Evolutionary conservation across 1,284 basidiomycete species (phyloP).

Genomic region (Trametes pubescens): DNA sequence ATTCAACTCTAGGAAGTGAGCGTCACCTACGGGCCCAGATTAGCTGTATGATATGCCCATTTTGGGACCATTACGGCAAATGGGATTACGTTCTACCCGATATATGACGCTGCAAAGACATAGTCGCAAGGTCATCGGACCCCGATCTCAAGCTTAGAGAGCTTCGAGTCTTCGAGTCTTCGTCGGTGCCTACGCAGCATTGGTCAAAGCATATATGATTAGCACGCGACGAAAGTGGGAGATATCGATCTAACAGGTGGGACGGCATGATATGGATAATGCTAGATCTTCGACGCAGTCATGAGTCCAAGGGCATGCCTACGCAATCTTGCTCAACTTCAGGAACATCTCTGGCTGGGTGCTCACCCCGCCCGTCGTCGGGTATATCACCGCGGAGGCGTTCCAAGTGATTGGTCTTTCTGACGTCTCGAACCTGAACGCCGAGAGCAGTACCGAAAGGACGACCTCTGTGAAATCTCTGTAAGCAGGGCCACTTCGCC

Average conservation of each 20-base stretch:
- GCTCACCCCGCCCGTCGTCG: slow-evolving; percentile 20
- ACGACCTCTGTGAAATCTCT: slow-evolving; percentile 21
- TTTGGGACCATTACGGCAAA: too few relatives aligned
- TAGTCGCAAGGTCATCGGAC: background rate
- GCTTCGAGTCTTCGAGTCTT: background rate
- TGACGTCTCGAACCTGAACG: slow-evolving; percentile 27
- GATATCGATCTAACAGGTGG: too few relatives aligned
- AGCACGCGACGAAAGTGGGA: background rate
- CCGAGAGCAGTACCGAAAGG: slow-evolving; percentile 24
- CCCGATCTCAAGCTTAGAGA: too few relatives aligned
- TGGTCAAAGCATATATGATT: background rate
- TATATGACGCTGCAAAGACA: background rate
- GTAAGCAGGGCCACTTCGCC: background rate
- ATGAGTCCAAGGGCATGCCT: background rate
- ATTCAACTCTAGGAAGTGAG: too few relatives aligned
- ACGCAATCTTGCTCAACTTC: slow-evolving; percentile 14
- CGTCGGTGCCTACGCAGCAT: background rate
- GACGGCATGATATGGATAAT: background rate
- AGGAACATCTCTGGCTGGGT: slow-evolving; percentile 24
- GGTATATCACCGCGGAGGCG: slow-evolving; percentile 26
- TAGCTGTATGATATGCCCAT: too few relatives aligned
- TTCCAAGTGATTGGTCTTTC: slow-evolving; percentile 28
- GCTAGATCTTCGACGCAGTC: background rate
- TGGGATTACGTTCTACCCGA: too few relatives aligned
- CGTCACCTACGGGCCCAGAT: too few relatives aligned